Conservation (phyloP, 306 rosid species). For the Cucurbita argyrosperma region DNA sequence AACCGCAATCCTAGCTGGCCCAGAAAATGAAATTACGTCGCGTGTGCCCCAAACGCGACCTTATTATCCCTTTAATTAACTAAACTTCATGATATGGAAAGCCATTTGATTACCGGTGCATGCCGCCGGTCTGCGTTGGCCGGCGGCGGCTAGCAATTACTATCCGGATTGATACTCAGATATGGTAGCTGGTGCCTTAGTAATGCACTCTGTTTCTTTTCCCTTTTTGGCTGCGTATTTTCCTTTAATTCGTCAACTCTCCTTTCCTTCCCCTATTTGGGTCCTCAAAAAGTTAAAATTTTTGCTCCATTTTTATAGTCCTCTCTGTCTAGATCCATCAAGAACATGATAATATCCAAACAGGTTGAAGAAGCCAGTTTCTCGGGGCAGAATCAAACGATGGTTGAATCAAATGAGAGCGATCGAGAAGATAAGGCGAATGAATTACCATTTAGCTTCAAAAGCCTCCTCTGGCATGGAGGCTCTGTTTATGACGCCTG, state of each 20-base stretch:
- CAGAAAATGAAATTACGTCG: background rate
- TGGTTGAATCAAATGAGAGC: conserved; percentile 29
- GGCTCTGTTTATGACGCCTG: conserved; percentile 94
- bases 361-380: conserved; percentile 62
- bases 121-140: background rate
- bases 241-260: background rate
- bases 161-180: too few relatives aligned
- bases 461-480: conserved; percentile 74
- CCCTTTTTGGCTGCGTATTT: conserved; percentile 9
- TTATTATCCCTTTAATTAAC: background rate
- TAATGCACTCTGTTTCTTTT: background rate
- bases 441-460: conserved; percentile 24
- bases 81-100: too few relatives aligned
- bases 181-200: too few relatives aligned
- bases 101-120: too few relatives aligned
- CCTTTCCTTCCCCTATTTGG: background rate
- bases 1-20: background rate
- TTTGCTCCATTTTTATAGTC: background rate
- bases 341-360: conserved; percentile 43
- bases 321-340: conserved; percentile 20
- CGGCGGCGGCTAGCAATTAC: too few relatives aligned
- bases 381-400: conserved; percentile 27
- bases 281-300: background rate
- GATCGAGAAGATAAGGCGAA: conserved; percentile 39
- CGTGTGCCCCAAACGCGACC: background rate